Conservation (phyloP, 768 basidiomycete species). For the Leccinellum albellum region DNA sequence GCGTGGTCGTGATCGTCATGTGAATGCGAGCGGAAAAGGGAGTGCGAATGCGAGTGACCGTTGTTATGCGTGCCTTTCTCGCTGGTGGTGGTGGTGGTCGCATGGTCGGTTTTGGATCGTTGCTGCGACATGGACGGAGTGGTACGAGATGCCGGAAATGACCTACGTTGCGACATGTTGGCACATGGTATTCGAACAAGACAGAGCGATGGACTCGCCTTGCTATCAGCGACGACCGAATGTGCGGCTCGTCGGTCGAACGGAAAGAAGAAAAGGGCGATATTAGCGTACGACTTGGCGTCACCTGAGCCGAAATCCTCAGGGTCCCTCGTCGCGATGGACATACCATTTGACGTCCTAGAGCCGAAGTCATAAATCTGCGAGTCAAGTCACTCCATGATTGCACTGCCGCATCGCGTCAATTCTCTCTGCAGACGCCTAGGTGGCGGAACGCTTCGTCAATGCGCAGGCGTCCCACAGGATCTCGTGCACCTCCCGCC, state of each 20-base stretch:
- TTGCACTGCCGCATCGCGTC: no score
- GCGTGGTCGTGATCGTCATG: constrained; percentile 56
- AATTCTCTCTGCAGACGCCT: no score
- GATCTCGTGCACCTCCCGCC: no score
- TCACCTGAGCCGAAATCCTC: constrained; percentile 8
- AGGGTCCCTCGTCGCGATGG: constrained; percentile 8
- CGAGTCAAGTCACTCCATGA: no score
- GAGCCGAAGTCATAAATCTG: constrained; percentile 15
- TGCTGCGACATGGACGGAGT: constrained; percentile 20
- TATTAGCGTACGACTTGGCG: not conserved
- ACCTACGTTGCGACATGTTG: constrained; percentile 14
- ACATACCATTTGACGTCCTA: constrained; percentile 13
- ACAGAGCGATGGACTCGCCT: constrained; percentile 10
- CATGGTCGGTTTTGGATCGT: constrained; percentile 20
- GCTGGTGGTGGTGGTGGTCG: constrained; percentile 31
- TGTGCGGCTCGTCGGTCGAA: not conserved
- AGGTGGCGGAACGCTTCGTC: no score
- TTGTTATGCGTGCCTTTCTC: constrained; percentile 10
- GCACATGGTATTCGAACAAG: not conserved
- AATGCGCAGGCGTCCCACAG: no score
- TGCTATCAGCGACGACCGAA: constrained; percentile 3
- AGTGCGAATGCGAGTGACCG: constrained; percentile 54
- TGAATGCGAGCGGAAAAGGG: constrained; percentile 65
- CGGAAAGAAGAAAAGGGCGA: not conserved
- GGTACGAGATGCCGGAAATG: not conserved